phyloP scores from a whole-genome alignment of 2,329 filamentous ascomycete species.

The Amesomyces nigricolor region DNA sequence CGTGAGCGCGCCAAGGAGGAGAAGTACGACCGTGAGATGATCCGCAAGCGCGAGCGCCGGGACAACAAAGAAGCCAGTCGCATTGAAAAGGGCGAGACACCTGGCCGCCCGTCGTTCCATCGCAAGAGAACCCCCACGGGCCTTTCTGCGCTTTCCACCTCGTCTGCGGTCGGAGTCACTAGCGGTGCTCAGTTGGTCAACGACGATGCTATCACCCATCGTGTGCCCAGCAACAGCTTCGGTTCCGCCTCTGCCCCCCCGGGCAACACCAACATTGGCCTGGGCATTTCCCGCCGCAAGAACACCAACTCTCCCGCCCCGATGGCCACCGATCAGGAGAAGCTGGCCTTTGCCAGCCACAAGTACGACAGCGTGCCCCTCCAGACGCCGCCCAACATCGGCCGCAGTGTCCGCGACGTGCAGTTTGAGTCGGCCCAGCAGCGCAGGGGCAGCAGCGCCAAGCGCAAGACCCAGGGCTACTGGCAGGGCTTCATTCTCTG shows the following conservation, averaged over 20 bases:
- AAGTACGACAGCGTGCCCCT: conserved; percentile 41
- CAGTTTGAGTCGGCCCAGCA: conserved; percentile 38
- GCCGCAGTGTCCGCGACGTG: conserved; percentile 38
- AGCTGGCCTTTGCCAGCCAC: conserved; percentile 38
- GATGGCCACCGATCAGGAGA: conserved; percentile 37
- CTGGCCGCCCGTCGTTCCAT: conserved; percentile 5
- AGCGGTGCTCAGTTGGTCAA: no score
- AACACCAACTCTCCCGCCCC: conserved; percentile 14
- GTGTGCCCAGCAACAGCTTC: not conserved
- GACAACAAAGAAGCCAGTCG: conserved; percentile 51
- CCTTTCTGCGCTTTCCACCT: conserved; percentile 16
- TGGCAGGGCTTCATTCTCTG: conserved; percentile 61
- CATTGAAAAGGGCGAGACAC: conserved; percentile 41
- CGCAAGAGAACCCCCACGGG: conserved; percentile 22
- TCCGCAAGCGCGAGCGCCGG: conserved; percentile 53
- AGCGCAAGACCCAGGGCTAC: conserved; percentile 55
- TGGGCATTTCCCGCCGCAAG: conserved; percentile 8
- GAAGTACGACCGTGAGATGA: conserved; percentile 55
- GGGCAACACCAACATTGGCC: not conserved
- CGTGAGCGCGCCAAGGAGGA: conserved; percentile 57
- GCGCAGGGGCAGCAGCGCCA: conserved; percentile 43
- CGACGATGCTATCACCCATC: not conserved
- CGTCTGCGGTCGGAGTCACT: not conserved
- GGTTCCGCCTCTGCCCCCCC: not conserved
- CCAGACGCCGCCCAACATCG: conserved; percentile 28